Evolutionary conservation across 345 rosid genomes (phyloP).

Genomic region (Ceriops tagal): DNA sequence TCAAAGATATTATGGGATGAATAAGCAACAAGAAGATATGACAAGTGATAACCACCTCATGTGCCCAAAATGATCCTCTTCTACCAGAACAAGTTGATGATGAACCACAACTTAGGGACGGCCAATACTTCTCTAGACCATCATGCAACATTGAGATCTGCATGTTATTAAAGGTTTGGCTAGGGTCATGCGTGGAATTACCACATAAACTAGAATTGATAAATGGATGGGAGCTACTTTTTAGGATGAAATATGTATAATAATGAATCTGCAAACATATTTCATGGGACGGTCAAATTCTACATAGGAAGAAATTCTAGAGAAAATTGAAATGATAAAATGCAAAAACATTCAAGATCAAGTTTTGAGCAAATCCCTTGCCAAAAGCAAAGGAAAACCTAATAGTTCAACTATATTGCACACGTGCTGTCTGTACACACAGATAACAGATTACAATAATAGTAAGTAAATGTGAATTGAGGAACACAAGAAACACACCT

Average conservation of each 20-base stretch:
- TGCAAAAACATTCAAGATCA: background rate
- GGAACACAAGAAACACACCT: constrained; percentile 37
- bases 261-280: too few relatives aligned
- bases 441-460: background rate
- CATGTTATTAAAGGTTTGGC: constrained; percentile 6
- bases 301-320: too few relatives aligned
- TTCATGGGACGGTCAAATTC: too few relatives aligned
- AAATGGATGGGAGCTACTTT: background rate
- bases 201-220: background rate
- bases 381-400: background rate
- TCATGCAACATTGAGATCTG: constrained; percentile 61
- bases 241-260: too few relatives aligned
- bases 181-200: background rate
- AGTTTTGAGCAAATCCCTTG: background rate
- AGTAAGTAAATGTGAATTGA: constrained; percentile 1
- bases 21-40: constrained; percentile 7
- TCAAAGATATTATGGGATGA: constrained; percentile 1
- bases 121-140: constrained; percentile 69
- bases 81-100: constrained; percentile 60
- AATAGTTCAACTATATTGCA: background rate
- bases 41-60: constrained; percentile 50
- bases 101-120: constrained; percentile 59
- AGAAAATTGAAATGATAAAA: too few relatives aligned
- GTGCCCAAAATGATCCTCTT: constrained; percentile 75
- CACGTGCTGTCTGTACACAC: background rate